These are phyloP conservation scores for Penicillium coffeae DNA, from an alignment of 495 filamentous ascomycete species.

Conservation along the genomic window DNA sequence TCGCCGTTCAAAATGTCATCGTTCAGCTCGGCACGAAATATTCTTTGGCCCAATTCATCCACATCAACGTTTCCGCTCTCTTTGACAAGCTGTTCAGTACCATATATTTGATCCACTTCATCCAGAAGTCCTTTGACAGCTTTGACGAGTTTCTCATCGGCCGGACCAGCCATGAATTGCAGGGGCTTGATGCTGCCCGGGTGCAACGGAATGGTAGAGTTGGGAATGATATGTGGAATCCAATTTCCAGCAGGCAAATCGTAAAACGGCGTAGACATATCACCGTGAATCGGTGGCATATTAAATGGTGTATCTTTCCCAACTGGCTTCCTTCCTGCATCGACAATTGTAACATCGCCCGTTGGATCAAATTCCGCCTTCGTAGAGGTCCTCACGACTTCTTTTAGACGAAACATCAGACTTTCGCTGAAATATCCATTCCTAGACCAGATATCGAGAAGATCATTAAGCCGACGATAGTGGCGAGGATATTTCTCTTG, in stretches of 20 bases:
- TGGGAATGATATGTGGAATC: slow-evolving; percentile 71
- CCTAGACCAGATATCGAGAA: slow-evolving; percentile 72
- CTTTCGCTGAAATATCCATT: slow-evolving; percentile 61
- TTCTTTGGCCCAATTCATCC: slow-evolving; percentile 67
- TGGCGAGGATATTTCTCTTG: slow-evolving; percentile 59
- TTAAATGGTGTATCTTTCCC: slow-evolving; percentile 59
- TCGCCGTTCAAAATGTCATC: slow-evolving; percentile 60
- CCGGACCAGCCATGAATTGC: slow-evolving; percentile 68
- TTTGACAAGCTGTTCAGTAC: slow-evolving; percentile 31
- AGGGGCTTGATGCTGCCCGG: slow-evolving; percentile 68
- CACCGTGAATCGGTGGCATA: slow-evolving; percentile 76
- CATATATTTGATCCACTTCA: slow-evolving; percentile 64
- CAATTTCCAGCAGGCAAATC: slow-evolving; percentile 83
- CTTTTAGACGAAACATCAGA: slow-evolving; percentile 57
- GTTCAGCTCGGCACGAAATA: slow-evolving; percentile 56
- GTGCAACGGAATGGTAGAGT: slow-evolving; percentile 69
- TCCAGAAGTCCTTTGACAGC: slow-evolving; percentile 66
- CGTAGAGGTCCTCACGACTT: slow-evolving; percentile 49
- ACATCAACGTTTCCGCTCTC: slow-evolving; percentile 51
- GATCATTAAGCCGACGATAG: slow-evolving; percentile 55
- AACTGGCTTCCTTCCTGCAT: slow-evolving; percentile 23
- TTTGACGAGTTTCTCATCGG: slow-evolving; percentile 57
- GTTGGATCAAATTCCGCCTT: slow-evolving; percentile 24
- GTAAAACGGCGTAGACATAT: slow-evolving; percentile 70
- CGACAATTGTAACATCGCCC: slow-evolving; percentile 9